Evolutionary conservation across 2,329 filamentous ascomycete species (phyloP).

Genomic region (Colletotrichum cordylinicola): DNA sequence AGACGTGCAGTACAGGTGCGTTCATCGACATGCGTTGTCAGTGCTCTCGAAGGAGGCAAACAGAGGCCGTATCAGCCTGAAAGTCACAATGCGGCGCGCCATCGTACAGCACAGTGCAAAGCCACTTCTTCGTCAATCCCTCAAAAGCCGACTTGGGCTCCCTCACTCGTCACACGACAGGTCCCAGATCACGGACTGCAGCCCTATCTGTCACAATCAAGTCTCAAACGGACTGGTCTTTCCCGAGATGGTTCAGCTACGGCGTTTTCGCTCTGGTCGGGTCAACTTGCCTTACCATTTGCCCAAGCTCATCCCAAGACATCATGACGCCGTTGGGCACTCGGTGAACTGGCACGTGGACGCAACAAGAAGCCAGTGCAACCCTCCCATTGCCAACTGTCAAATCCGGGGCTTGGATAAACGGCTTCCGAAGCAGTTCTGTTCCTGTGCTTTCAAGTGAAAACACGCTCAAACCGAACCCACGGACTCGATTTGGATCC

Average conservation of each 20-base stretch:
- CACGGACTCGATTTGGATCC: not conserved
- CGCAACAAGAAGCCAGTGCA: conserved; percentile 1
- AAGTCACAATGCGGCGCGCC: not conserved
- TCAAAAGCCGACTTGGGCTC: not conserved
- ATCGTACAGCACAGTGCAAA: not conserved
- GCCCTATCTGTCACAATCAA: conserved; percentile 11
- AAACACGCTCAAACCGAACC: not conserved
- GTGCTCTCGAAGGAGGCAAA: not conserved
- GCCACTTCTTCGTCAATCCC: not conserved
- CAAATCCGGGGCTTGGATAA: not conserved
- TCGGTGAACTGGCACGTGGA: not conserved
- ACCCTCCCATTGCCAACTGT: conserved; percentile 5
- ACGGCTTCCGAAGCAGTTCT: not conserved
- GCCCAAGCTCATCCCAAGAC: not conserved
- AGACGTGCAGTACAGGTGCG: not conserved
- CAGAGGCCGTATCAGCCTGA: not conserved
- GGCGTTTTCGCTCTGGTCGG: not conserved
- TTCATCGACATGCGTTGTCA: not conserved
- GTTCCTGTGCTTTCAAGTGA: not conserved
- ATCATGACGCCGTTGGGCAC: not conserved
- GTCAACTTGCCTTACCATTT: not conserved
- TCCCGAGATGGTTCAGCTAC: not conserved
- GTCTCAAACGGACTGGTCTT: not conserved
- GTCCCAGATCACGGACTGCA: conserved; percentile 7
- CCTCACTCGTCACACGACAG: not conserved